Base-by-base conservation (phyloP, 805 yeast genomes). In the Myxozyma neotropica region DNA sequence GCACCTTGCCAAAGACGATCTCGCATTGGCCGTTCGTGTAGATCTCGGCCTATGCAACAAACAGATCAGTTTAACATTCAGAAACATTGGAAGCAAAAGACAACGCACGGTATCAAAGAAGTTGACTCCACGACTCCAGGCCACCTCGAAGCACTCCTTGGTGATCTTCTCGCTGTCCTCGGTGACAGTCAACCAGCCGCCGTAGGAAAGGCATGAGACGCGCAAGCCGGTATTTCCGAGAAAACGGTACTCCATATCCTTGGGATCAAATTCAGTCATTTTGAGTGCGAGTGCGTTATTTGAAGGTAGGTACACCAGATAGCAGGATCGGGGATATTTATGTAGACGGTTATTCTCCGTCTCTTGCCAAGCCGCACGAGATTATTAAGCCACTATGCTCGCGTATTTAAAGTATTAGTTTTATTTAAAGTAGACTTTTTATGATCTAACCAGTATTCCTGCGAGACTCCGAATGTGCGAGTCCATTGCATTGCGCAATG, bases 171-270 rank as follows among this genome's bases (percentile, higher is more conserved):
- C 70, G 24, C 44, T 56, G 19, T 69, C 69, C 23, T 68, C 69
- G 29, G 67, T 69, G 56, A 57, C 68, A 45, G 72, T 71, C 57
- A 71, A 53, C 73, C 73, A 71, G 17, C 73, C 72, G n/a, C 74
- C 74, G 26, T 67, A 62, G 23, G 73, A 69, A 49, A 71, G 65
- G n/a, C 68, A 68, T 10, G 74, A 71, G 42, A 71, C 74, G 58
- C 70, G 55, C 23, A 71, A 67, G 26, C 74, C 74, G 19, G 74
- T 61, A 45, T 66, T 67, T 17, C 74, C 74, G 29, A 71, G 69
- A 59, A 68, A 68, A 43, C 74, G 72, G 65, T 69, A 71, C 40
- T 69, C 72, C 61, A 63, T 61, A 45, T 63, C 64, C 43, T 63
- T 57, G 10, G 67, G 66, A 38, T 63, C 62, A 23, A 61, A 61